Percentiles rank a stretch among this genome's conserved stretches.
Evolutionary conservation across 2,329 filamentous ascomycete species (phyloP).

Genomic region (Alternaria brassicae): DNA sequence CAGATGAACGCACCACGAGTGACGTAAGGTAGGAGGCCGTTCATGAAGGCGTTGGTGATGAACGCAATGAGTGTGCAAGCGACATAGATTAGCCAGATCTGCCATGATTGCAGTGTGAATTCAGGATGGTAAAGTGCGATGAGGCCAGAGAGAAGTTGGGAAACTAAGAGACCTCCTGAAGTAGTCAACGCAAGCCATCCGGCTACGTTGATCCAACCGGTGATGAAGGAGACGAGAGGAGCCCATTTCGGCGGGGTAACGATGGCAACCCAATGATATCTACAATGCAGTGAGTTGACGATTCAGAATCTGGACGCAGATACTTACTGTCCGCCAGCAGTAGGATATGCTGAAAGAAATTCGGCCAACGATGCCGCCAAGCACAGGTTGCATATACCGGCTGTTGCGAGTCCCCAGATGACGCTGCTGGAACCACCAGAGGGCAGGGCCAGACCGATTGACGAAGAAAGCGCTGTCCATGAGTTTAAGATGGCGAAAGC

Average conservation of each 20-base stretch:
- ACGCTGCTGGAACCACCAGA: conserved; percentile 75
- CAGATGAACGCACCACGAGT: conserved; percentile 75
- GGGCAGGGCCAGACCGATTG: conserved; percentile 67
- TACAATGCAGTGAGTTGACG: conserved; percentile 47
- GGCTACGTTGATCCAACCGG: conserved; percentile 76
- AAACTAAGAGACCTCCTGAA: conserved; percentile 71
- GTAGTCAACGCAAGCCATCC: conserved; percentile 73
- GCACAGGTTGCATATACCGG: conserved; percentile 70
- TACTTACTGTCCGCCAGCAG: conserved; percentile 47
- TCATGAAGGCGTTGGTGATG: conserved; percentile 70
- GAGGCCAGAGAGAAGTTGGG: conserved; percentile 70
- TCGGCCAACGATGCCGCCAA: conserved; percentile 74
- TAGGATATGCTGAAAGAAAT: conserved; percentile 71
- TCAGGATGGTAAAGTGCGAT: conserved; percentile 66
- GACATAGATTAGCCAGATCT: conserved; percentile 76
- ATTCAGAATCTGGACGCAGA: neutral
- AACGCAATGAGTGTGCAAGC: conserved; percentile 68
- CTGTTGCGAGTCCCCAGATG: conserved; percentile 70
- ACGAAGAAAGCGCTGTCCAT: conserved; percentile 67
- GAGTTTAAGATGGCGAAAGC: conserved; percentile 70
- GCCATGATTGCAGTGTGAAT: conserved; percentile 68
- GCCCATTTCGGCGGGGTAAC: conserved; percentile 67
- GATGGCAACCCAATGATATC: conserved; percentile 75
- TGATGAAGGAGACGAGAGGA: conserved; percentile 71
- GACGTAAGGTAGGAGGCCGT: conserved; percentile 66